Conservation (phyloP, 140 eudicot genomes). For the Cichorium intybus region DNA sequence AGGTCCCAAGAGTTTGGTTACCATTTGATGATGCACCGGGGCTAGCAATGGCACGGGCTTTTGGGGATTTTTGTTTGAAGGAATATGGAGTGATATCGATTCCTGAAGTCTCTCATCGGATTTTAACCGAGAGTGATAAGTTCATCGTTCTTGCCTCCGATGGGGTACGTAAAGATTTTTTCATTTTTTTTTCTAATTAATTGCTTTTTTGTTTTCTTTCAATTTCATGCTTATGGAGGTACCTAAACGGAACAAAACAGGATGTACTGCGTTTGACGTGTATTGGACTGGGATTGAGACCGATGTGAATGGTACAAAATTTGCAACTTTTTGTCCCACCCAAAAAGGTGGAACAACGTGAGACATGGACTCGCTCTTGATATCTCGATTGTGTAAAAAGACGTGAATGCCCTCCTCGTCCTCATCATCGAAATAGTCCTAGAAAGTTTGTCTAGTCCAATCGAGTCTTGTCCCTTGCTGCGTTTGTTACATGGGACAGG, state of each 20-base stretch:
- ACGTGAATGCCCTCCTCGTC: too few species aligned
- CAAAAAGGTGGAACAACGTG: too few species aligned
- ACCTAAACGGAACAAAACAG: too few species aligned
- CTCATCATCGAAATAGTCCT: too few species aligned
- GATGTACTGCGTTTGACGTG: background rate
- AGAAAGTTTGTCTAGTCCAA: too few species aligned
- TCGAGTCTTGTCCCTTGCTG: background rate
- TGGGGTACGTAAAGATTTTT: conserved; percentile 58
- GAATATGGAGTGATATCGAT: conserved; percentile 94
- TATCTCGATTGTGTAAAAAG: too few species aligned
- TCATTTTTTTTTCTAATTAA: conserved; percentile 5
- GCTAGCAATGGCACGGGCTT: conserved; percentile 98
- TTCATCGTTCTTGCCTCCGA: conserved; percentile 95
- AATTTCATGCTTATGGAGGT: background rate
- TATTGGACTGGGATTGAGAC: background rate
- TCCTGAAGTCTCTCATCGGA: conserved; percentile 83
- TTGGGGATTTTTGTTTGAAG: conserved; percentile 95
- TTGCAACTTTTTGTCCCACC: background rate
- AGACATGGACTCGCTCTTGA: too few species aligned
- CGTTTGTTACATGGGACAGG: background rate
- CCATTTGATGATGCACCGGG: conserved; percentile 99
- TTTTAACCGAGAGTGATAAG: conserved; percentile 71
- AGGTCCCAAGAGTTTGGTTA: conserved; percentile 91
- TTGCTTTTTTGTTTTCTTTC: background rate
- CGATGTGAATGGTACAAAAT: background rate